Base-by-base conservation (phyloP, 2,329 filamentous ascomycete species). In the Trichoderma sp. region DNA sequence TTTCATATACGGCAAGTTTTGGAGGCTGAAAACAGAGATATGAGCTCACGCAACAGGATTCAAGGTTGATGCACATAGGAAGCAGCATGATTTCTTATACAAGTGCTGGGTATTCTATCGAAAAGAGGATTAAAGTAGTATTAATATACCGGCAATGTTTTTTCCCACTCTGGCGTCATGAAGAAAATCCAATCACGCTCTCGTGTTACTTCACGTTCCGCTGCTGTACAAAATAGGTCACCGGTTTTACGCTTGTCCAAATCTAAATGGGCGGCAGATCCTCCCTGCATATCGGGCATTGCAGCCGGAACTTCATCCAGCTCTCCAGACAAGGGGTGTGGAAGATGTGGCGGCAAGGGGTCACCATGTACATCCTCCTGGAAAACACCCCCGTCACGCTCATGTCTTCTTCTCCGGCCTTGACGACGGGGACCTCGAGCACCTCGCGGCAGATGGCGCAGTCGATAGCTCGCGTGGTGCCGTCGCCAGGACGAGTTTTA, bases 231-330 rank as follows among this genome's bases (percentile, higher is more conserved):
- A 26, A 4, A 12, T 43, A 28, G 15, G 12, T 9, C 6, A 8
- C 18, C 1, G 4, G 3, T 51, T 4, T 51, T 28, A 61, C 28
- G 26, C 28, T 28, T 30, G 5, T 28, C 5, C 21, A 24, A 11
- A 84, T 9, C 57, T 86, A 98, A 79, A 97, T 82, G 57, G 95
- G 93, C 66, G 95, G 95, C 77, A 98, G 81, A 72, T 92, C 91
- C 83, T 98, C 95, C 76, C 96, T 88, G 82, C 96, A 98, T 75
- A 97, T 98, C 1, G 96, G 96, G 83, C 96, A 99, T 83, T 97
- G 94, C 78, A 99, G 82, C 72, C 95, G 85, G 80, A 97, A 94
- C 79, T 93, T 88, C 92, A 99, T 96, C 96, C 96, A 98, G 51
- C 94, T 94, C 83, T 98, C 95, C 76, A 99, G 83, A 81, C 96